These are phyloP conservation scores for Chondrostereum purpureum DNA, from an alignment of 1,284 basidiomycete genomes.

Conservation along the genomic window DNA sequence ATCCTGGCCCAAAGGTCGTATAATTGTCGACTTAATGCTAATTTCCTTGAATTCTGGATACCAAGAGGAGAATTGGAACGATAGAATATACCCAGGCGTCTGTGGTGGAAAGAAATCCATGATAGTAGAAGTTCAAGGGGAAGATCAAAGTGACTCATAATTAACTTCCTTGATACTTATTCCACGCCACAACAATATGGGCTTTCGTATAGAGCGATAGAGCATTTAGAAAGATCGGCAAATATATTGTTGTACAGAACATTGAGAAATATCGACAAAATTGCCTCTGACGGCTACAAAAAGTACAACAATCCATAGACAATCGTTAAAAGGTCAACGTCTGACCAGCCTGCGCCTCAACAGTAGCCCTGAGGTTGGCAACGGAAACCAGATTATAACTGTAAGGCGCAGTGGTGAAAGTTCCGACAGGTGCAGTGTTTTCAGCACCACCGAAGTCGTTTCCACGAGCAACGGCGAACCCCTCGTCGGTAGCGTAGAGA, in stretches of 20 bases:
- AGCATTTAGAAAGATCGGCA: too few relatives aligned
- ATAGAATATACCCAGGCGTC: slow-evolving; percentile 49
- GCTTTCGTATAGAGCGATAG: too few relatives aligned
- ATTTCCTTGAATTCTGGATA: slow-evolving; percentile 68
- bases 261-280: too few relatives aligned
- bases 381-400: slow-evolving; percentile 25
- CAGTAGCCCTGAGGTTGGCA: slow-evolving; percentile 23
- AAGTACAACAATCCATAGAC: too few relatives aligned
- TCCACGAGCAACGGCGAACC: slow-evolving; percentile 32
- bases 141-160: too few relatives aligned
- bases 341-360: slow-evolving; percentile 29
- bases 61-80: slow-evolving; percentile 87
- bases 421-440: slow-evolving; percentile 29
- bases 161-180: too few relatives aligned
- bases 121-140: too few relatives aligned
- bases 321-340: slow-evolving; percentile 29
- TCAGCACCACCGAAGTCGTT: slow-evolving; percentile 26
- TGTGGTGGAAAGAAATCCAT: slow-evolving; percentile 43
- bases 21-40: slow-evolving; percentile 74
- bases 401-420: slow-evolving; percentile 32
- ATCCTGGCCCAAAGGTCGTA: slow-evolving; percentile 60
- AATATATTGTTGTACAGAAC: too few relatives aligned
- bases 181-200: too few relatives aligned
- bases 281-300: too few relatives aligned
- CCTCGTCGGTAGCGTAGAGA: slow-evolving; percentile 35